A percentile compares a stretch with the other conserved stretches of the same genome.
phyloP scores from a whole-genome alignment of 305 asterid species.

The Euphrasia arctica region DNA sequence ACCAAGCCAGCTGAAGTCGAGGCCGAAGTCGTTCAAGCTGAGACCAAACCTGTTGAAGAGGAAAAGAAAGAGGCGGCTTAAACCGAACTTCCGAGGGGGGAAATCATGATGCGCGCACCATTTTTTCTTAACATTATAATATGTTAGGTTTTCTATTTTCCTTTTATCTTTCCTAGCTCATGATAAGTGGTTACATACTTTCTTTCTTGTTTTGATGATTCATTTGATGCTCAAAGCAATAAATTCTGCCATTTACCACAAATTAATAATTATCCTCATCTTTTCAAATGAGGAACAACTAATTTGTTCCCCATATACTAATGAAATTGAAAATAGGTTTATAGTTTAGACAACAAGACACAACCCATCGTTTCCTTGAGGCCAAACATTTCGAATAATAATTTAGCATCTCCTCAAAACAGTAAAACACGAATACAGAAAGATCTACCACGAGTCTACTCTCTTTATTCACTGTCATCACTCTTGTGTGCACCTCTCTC shows the following conservation, averaged over 20 bases:
- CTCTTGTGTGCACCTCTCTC: no score
- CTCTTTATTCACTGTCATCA: no score
- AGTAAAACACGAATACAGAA: no score
- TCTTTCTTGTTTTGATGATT: slow-evolving; percentile 18
- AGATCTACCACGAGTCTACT: no score
- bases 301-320: no score
- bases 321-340: no score
- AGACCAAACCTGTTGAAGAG: slow-evolving; percentile 31
- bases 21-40: neutral
- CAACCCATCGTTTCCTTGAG: no score
- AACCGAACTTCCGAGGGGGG: slow-evolving; percentile 2
- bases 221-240: slow-evolving; percentile 25
- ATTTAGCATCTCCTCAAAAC: no score
- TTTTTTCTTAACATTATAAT: neutral
- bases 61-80: slow-evolving; percentile 40
- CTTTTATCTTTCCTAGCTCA: neutral
- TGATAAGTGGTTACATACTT: neutral
- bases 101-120: slow-evolving; percentile 11
- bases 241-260: neutral
- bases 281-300: neutral
- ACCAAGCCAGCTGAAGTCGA: slow-evolving; percentile 36
- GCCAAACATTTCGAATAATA: no score
- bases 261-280: neutral
- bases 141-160: neutral
- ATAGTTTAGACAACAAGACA: no score